Evolutionary conservation across 306 rosid genomes (phyloP).

Genomic region (Trifolium fragiferum): DNA sequence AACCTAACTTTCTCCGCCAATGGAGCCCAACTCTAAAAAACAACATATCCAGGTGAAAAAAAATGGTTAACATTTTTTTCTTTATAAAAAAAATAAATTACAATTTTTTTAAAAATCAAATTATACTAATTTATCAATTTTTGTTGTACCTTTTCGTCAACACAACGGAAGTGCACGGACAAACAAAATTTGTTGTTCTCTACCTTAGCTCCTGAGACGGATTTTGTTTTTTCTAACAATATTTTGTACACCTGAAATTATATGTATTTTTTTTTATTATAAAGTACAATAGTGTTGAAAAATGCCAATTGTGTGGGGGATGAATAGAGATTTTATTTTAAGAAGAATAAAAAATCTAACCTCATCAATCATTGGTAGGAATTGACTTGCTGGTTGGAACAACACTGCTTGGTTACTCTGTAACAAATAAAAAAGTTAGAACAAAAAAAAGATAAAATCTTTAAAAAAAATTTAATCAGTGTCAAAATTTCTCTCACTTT

Average conservation of each 20-base stretch:
- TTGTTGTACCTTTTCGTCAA: slow-evolving; percentile 78
- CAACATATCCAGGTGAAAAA: not conserved
- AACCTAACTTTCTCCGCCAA: slow-evolving; percentile 74
- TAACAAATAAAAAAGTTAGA: slow-evolving; percentile 26
- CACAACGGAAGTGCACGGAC: slow-evolving; percentile 96
- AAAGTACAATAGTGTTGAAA: slow-evolving; percentile 9
- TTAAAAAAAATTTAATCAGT: not conserved
- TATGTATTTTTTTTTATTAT: not conserved
- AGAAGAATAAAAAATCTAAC: slow-evolving; percentile 37
- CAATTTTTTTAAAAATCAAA: no score
- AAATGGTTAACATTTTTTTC: not conserved
- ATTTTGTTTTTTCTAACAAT: slow-evolving; percentile 70
- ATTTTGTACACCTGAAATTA: slow-evolving; percentile 65
- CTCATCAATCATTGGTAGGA: slow-evolving; percentile 85
- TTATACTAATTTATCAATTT: no score
- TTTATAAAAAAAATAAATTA: no score
- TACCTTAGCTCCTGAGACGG: slow-evolving; percentile 78
- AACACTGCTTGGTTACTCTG: slow-evolving; percentile 44
- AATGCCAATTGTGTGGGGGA: slow-evolving; percentile 8
- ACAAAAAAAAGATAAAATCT: not conserved
- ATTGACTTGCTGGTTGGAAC: slow-evolving; percentile 87
- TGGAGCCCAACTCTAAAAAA: slow-evolving; percentile 69
- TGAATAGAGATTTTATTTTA: not conserved
- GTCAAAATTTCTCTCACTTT: slow-evolving; percentile 51
- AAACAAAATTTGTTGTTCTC: slow-evolving; percentile 90